Conservation (phyloP, 495 filamentous ascomycete genomes). For the Neurospora sp. region DNA sequence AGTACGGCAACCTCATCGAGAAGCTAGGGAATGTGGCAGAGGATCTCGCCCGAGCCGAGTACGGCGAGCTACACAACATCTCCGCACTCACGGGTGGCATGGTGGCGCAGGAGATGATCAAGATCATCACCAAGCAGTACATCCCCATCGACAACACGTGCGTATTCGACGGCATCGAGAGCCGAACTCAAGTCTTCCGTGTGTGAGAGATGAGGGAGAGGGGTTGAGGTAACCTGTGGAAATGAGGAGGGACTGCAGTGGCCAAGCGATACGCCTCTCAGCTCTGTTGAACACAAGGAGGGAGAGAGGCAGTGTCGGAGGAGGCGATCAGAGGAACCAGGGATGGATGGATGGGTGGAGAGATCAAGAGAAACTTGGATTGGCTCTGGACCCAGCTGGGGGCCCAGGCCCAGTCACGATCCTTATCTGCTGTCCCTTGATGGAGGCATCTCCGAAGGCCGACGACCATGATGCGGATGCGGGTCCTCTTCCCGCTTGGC, state of each 20-base stretch:
- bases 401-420: not conserved
- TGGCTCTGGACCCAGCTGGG: not conserved
- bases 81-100: conserved; percentile 85
- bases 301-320: not conserved
- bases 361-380: not conserved
- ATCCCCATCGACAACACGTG: conserved; percentile 89
- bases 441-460: not conserved
- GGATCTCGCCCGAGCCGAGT: conserved; percentile 66
- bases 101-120: conserved; percentile 91
- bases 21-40: conserved; percentile 23
- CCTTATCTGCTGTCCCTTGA: not conserved
- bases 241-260: not conserved
- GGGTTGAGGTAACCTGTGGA: not conserved
- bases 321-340: not conserved
- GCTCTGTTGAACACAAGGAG: not conserved
- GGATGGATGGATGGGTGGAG: not conserved
- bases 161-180: conserved; percentile 81
- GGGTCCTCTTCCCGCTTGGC: not conserved
- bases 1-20: not conserved
- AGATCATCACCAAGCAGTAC: conserved; percentile 94
- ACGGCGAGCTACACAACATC: conserved; percentile 89
- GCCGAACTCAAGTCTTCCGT: conserved; percentile 63
- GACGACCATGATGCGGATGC: not conserved
- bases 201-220: conserved; percentile 19
- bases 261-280: not conserved